Percentiles rank a stretch among this genome's conserved stretches.
phyloP scores from a whole-genome alignment of 305 asterid species.

The Rubia balearica region DNA sequence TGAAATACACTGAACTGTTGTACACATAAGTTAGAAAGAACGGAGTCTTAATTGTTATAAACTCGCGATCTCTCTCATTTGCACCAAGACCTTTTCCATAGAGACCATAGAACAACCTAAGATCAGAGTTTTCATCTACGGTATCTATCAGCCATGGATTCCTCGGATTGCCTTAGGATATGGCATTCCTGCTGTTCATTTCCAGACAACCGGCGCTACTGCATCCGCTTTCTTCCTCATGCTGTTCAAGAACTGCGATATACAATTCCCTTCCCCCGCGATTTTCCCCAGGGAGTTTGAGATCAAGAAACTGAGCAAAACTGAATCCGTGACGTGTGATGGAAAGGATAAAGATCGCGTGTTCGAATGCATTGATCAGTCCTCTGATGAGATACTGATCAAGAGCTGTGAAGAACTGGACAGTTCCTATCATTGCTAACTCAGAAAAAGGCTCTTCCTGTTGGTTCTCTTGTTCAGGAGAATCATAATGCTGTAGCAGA shows the following conservation, averaged over 20 bases:
- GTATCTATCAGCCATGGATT: constrained; percentile 34
- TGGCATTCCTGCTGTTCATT: constrained; percentile 14
- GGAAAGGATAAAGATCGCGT: constrained; percentile 2
- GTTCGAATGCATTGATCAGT: not conserved
- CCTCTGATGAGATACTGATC: constrained; percentile 14
- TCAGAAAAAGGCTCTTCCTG: not conserved
- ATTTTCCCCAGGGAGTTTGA: no score
- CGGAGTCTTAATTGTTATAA: no score
- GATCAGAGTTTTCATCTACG: constrained; percentile 24
- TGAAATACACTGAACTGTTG: no score
- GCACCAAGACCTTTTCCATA: no score
- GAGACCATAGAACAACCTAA: no score
- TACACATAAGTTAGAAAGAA: no score
- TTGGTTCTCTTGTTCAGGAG: constrained; percentile 12
- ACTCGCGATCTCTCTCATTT: no score
- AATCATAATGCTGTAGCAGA: not conserved
- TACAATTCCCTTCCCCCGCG: no score
- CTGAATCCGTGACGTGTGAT: not conserved
- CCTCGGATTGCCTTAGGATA: constrained; percentile 23
- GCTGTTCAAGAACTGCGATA: no score
- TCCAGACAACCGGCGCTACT: constrained; percentile 13
- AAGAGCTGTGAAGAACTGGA: constrained; percentile 13
- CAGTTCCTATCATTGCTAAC: not conserved
- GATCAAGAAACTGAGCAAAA: no score
- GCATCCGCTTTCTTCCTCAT: no score